Evolutionary conservation across 2,329 filamentous ascomycete species (phyloP), one percentile per base, ranked within the genome.

Genomic region (Penicillium freii): DNA sequence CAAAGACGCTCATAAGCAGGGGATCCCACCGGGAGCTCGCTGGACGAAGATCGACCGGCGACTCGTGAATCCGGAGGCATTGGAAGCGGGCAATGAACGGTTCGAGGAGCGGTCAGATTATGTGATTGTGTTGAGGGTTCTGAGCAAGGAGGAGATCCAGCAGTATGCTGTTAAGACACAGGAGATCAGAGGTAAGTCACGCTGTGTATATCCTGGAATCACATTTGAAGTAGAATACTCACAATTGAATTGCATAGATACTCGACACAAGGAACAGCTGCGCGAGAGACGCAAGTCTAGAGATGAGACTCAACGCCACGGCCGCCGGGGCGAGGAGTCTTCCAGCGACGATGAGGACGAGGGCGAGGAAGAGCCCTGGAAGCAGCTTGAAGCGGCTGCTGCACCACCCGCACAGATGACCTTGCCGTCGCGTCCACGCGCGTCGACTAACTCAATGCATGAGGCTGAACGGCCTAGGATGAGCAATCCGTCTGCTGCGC

Each of bases 21-120:
- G 90, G 39, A 90, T 91, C 33, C 89, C 89, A 0, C 77, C 87
- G 0, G 90, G 89, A 56, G 92, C 92, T 34, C 85, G 91, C 54
- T 97, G 92, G 92, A 97, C 92, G 46, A 96, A 94, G 78, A 92
- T 97, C 70, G 90, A 89, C 71, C 86, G 92, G 56, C 87, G 88
- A 64, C 83, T 96, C 54, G 92, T 97, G 67, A 97, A 95, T 66
- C 92, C 92, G 0, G 89, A 93, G 65, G 92, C 92, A 0, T 78
- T 97, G 46, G 89, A 90, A 57, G 83, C 90, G 60, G 89, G 90
- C n/a, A 90, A 94, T 67, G 92, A 97, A 77, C 83, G 93, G 31
- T 97, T 89, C 65, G 93, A 97, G 75, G 90, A 95, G 66, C 85
- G 92, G n/a, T 85, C 92, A 58, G 92, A 96, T 69, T 95, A 92